Evolutionary conservation across 371 early-diverging fungal genomes (phyloP).

Genomic region (Batkoa obscura): DNA sequence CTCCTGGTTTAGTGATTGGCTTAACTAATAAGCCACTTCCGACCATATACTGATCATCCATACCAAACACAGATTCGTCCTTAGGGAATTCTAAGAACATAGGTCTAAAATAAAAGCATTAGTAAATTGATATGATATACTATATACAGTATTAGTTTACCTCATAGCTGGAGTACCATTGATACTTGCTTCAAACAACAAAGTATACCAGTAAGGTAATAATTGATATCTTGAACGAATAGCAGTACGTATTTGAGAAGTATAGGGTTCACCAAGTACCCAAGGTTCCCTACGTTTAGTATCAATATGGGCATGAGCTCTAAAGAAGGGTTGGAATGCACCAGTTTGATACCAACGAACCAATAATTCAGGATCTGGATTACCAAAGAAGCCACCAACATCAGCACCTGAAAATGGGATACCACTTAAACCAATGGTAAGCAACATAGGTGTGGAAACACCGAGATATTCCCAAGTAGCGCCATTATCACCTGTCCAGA

Average conservation of each 20-base stretch:
- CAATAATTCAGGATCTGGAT: slow-evolving; percentile 58
- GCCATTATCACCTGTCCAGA: slow-evolving; percentile 86
- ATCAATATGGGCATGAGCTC: slow-evolving; percentile 84
- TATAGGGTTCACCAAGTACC: slow-evolving; percentile 67
- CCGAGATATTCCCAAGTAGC: slow-evolving; percentile 67
- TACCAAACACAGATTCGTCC: slow-evolving; percentile 42
- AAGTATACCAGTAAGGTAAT: slow-evolving; percentile 64
- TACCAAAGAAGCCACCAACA: slow-evolving; percentile 83
- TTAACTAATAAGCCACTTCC: slow-evolving; percentile 56
- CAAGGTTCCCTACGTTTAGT: slow-evolving; percentile 94
- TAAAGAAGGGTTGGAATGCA: slow-evolving; percentile 79
- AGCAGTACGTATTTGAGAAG: slow-evolving; percentile 41
- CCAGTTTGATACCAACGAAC: slow-evolving; percentile 84
- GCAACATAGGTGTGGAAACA: slow-evolving; percentile 57
- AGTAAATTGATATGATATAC: background rate
- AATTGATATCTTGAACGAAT: slow-evolving; percentile 54
- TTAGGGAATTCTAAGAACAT: slow-evolving; percentile 64
- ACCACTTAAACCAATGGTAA: slow-evolving; percentile 53
- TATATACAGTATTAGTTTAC: slow-evolving; percentile 8
- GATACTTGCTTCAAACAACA: slow-evolving; percentile 45
- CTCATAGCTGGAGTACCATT: slow-evolving; percentile 55
- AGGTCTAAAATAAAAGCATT: slow-evolving; percentile 23
- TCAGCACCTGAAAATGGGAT: slow-evolving; percentile 71
- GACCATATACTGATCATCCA: slow-evolving; percentile 70
- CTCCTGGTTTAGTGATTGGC: slow-evolving; percentile 40